Base-by-base conservation (phyloP, 1,284 basidiomycete species). In the Ustilago cynodontis region DNA sequence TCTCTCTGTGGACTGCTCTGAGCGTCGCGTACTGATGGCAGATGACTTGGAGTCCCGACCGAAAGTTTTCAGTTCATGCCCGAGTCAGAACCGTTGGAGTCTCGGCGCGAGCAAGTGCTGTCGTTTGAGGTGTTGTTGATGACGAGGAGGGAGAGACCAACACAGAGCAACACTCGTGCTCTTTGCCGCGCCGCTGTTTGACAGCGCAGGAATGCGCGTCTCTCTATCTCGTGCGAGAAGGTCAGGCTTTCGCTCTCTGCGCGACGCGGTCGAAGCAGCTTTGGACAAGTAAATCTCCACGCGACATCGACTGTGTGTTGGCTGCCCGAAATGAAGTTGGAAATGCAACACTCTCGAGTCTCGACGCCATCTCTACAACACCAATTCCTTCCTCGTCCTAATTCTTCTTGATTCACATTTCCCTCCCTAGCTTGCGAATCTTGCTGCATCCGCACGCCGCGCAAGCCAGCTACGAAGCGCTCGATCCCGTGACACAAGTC, bases 231-330 rank as follows among this genome's bases (percentile, higher is more conserved):
- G 55, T 47, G 28, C 55, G 55, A 57, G 26, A 52, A 22, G 10
- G 22, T 47, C 10, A 24, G 18, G 20, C 6, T 47, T 4, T 3
- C 16, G 43, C 37, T 26, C 55, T 57, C 55, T 57, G 55, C 55
- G 55, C 55, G 55, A 49, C 55, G 55, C 55, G 54, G 37, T 56
- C 26, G 29, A 41, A 20, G 14, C n/a, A 14, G n/a, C 13, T 41
- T 41, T 41, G 3, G n/a, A n/a, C n/a, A n/a, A n/a, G n/a, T n/a
- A n/a, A n/a, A 3, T 8, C 16, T 18, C 54, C 29, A 59, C 47
- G 57, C 57, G 47, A 59, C 43, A 28, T 56, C 54, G 22, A 45
- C 24, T 47, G 24, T 18, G 24, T 49, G 7, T 24, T 49, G 8
- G 1, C 22, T 49, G 43, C n/a, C 1, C 43, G 14, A 41, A 47